Evolutionary conservation across 805 yeast genomes (phyloP).

Genomic region (Debaryomyces hansenii): DNA sequence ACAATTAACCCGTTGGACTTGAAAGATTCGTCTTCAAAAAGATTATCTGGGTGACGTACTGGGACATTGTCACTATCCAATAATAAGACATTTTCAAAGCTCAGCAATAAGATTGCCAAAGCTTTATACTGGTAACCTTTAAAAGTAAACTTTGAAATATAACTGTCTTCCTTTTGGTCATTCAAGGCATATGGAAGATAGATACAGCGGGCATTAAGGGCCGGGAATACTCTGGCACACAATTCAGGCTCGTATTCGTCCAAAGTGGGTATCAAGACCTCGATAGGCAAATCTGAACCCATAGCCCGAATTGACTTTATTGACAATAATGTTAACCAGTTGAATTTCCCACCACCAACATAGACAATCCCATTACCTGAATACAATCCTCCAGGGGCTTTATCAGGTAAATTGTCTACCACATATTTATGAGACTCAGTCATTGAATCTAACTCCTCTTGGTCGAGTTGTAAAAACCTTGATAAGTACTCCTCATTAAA

Average conservation of each 20-base stretch:
- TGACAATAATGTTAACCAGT: slow-evolving; percentile 68
- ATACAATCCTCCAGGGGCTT: slow-evolving; percentile 35
- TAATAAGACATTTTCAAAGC: slow-evolving; percentile 68
- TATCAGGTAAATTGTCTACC: slow-evolving; percentile 44
- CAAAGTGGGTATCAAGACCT: slow-evolving; percentile 71
- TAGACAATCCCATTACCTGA: slow-evolving; percentile 58
- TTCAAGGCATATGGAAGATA: slow-evolving; percentile 32
- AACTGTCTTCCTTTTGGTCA: slow-evolving; percentile 15
- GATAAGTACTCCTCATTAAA: slow-evolving; percentile 56
- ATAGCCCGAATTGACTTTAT: slow-evolving; percentile 63
- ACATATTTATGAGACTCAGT: slow-evolving; percentile 47
- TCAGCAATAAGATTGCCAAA: slow-evolving; percentile 39
- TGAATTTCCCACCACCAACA: slow-evolving; percentile 80
- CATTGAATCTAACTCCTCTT: slow-evolving; percentile 45
- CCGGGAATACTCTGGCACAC: slow-evolving; percentile 39
- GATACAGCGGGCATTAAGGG: slow-evolving; percentile 39
- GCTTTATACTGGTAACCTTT: slow-evolving; percentile 46
- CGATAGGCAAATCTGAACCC: slow-evolving; percentile 75
- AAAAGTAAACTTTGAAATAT: slow-evolving; percentile 33
- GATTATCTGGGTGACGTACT: slow-evolving; percentile 57
- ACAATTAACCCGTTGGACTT: slow-evolving; percentile 52
- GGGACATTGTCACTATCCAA: slow-evolving; percentile 80
- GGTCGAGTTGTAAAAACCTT: slow-evolving; percentile 47
- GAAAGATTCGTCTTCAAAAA: slow-evolving; percentile 61
- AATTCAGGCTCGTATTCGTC: slow-evolving; percentile 71